Evolutionary conservation across 1,284 basidiomycete species (phyloP).

Genomic region (Vanrija humicola): DNA sequence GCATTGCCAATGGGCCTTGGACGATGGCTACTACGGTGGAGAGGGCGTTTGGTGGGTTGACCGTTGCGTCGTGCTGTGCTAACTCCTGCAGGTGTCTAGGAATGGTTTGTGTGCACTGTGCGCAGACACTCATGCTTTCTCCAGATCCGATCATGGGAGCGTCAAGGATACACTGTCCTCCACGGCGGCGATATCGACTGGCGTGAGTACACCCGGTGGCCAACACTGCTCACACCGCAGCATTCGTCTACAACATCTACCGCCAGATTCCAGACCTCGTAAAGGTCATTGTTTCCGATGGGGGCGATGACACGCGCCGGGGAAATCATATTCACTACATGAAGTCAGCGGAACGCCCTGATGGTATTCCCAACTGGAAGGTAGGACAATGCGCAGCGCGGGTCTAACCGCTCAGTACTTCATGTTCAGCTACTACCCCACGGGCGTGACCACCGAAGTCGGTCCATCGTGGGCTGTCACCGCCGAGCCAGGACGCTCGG

Average conservation of each 20-base stretch:
- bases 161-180: slow-evolving; percentile 25
- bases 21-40: background rate
- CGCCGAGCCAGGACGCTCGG: background rate
- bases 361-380: slow-evolving; percentile 19
- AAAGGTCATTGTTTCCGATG: slow-evolving; percentile 12
- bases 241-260: slow-evolving; percentile 11
- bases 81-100: background rate
- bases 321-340: background rate
- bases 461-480: slow-evolving; percentile 19
- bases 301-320: slow-evolving; percentile 6
- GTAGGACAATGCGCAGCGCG: background rate
- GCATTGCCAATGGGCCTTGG: background rate
- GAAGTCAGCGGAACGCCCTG: slow-evolving; percentile 1
- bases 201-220: background rate
- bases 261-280: slow-evolving; percentile 18
- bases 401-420: slow-evolving; percentile 15
- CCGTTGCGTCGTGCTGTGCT: background rate
- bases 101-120: background rate
- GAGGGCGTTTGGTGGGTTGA: slow-evolving; percentile 3
- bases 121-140: no score
- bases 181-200: slow-evolving; percentile 19
- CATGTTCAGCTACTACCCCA: slow-evolving; percentile 18
- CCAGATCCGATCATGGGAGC: slow-evolving; percentile 9
- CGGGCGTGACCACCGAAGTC: slow-evolving; percentile 12
- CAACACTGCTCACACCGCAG: background rate